A percentile compares a stretch with the other conserved stretches of the same genome.
phyloP scores from a whole-genome alignment of 257 asterid genomes.

The Nicotiana tabacum region DNA sequence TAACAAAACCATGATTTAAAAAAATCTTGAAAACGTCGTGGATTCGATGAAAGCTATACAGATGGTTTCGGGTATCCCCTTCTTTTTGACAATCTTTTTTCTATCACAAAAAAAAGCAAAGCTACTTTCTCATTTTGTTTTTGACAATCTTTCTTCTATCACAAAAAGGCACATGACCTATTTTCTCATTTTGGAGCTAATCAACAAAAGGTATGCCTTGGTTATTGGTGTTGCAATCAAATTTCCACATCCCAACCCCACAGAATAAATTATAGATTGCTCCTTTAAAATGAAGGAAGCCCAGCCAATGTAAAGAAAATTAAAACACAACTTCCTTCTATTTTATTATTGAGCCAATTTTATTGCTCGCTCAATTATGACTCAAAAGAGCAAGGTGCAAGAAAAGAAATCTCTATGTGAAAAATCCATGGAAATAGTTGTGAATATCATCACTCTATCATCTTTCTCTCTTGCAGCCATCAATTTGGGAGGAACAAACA shows the following conservation, averaged over 20 bases:
- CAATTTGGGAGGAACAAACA: conserved; percentile 13
- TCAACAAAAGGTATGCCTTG: neutral
- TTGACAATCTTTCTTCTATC: neutral
- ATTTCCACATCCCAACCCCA: conserved; percentile 1
- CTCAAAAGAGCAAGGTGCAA: conserved; percentile 2
- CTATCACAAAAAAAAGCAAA: neutral
- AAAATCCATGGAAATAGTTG: conserved; percentile 29
- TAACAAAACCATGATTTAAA: neutral
- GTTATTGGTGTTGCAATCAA: neutral
- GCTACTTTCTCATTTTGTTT: neutral
- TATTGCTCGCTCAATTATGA: conserved; percentile 11
- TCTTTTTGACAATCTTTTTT: neutral
- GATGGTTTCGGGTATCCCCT: neutral
- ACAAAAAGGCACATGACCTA: neutral
- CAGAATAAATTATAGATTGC: neutral
- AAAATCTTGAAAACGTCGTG: neutral
- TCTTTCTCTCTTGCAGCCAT: conserved; percentile 28
- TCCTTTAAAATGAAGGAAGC: neutral
- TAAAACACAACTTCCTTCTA: neutral
- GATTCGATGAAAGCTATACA: neutral
- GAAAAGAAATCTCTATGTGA: conserved; percentile 25
- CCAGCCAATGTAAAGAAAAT: neutral
- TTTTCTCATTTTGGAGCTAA: neutral
- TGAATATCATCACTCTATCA: conserved; percentile 29
- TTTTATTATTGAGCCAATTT: neutral